A percentile compares a stretch with the other conserved stretches of the same genome.
Evolutionary conservation across 1,284 basidiomycete genomes (phyloP).

Genomic region (Vanrija sp.): DNA sequence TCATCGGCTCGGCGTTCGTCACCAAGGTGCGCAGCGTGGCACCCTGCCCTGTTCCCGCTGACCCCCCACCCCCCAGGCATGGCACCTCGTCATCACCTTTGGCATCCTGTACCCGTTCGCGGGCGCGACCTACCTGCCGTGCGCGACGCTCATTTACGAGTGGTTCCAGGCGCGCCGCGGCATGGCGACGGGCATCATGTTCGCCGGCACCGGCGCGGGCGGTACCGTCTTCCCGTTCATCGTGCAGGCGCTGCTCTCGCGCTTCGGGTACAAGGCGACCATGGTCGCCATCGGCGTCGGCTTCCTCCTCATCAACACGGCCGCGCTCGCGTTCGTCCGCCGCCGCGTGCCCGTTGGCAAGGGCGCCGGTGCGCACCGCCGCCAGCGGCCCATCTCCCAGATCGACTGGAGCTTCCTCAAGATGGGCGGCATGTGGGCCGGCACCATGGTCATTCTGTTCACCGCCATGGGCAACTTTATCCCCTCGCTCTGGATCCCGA

Average conservation of each 20-base stretch:
- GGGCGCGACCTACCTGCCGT: conserved; percentile 43
- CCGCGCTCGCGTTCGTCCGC: conserved; percentile 39
- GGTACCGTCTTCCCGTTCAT: conserved; percentile 46
- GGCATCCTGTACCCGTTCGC: conserved; percentile 44
- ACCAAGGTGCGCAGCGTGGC: conserved; percentile 17
- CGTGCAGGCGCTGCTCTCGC: conserved; percentile 33
- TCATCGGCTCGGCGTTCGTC: conserved; percentile 41
- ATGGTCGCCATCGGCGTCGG: conserved; percentile 43
- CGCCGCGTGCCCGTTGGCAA: conserved; percentile 39
- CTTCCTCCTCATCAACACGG: conserved; percentile 28
- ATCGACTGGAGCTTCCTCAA: conserved; percentile 32
- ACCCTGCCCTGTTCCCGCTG: neutral
- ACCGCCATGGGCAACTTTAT: conserved; percentile 47
- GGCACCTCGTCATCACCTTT: conserved; percentile 44
- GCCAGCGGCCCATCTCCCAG: neutral
- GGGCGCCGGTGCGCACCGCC: conserved; percentile 1
- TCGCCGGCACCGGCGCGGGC: conserved; percentile 43
- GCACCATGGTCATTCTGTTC: conserved; percentile 34
- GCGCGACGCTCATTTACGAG: conserved; percentile 45
- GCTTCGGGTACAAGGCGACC: conserved; percentile 46
- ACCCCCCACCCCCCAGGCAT: conserved; percentile 27
- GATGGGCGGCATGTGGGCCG: conserved; percentile 30
- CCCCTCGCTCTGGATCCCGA: conserved; percentile 45
- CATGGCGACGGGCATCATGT: conserved; percentile 45
- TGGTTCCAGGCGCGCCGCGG: conserved; percentile 46